Percentiles rank a stretch among this genome's conserved stretches.
These are phyloP conservation scores for Hypoxylon sp. DNA, from an alignment of 2,329 filamentous ascomycete species.

Conservation along the genomic window DNA sequence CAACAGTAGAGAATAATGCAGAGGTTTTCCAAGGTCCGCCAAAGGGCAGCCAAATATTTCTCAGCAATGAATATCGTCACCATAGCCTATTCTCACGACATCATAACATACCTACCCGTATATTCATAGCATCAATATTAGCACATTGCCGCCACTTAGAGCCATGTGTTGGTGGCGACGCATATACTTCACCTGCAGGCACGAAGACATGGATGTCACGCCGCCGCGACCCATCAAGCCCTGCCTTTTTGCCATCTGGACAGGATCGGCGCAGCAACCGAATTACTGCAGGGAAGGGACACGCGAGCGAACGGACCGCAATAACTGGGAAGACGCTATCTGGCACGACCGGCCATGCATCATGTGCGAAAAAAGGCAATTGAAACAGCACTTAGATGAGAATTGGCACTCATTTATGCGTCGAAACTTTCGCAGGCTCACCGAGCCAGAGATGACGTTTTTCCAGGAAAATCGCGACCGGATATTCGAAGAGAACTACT, in stretches of 20 bases:
- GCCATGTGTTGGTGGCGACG: conserved; percentile 24
- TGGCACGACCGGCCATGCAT: conserved; percentile 10
- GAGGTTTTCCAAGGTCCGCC: not conserved
- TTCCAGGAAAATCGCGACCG: not conserved
- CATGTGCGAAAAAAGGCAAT: conserved; percentile 11
- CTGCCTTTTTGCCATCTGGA: conserved; percentile 3
- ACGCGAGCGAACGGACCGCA: not conserved
- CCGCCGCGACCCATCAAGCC: conserved; percentile 13
- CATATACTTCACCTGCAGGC: conserved; percentile 25
- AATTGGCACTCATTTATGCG: conserved; percentile 16
- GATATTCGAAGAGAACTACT: conserved; percentile 14
- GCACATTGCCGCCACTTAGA: not conserved
- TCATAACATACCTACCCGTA: not conserved
- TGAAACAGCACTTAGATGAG: conserved; percentile 1
- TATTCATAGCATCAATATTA: not conserved
- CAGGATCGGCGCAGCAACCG: not conserved
- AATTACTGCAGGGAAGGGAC: not conserved
- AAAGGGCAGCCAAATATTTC: not conserved
- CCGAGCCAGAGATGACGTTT: not conserved
- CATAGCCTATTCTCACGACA: not conserved
- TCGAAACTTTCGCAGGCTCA: not conserved
- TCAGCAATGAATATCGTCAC: not conserved
- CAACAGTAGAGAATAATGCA: not conserved
- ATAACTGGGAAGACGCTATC: conserved; percentile 8
- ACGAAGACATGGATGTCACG: conserved; percentile 25